Conservation (phyloP, 208 protist genomes). For the Leishmania major region DNA sequence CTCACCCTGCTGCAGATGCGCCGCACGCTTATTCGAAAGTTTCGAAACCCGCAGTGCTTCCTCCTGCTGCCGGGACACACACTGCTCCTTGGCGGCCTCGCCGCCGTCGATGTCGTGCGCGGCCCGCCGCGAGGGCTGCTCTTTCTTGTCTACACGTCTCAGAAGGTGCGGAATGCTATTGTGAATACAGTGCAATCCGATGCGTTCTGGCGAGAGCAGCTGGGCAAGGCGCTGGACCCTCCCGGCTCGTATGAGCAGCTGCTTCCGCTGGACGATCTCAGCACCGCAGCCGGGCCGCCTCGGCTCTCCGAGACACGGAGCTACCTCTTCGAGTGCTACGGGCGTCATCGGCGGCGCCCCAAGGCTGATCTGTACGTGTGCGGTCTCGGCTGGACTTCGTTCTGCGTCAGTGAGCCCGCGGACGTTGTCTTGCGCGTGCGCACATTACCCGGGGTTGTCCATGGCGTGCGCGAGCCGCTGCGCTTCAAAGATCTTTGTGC, state of each 20-base stretch:
- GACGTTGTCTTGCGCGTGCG: slow-evolving; percentile 92
- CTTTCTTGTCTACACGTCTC: slow-evolving; percentile 90
- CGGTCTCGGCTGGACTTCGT: slow-evolving; percentile 86
- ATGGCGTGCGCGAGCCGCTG: slow-evolving; percentile 88
- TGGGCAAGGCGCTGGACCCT: slow-evolving; percentile 78
- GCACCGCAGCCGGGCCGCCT: slow-evolving; percentile 24
- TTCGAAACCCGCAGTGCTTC: slow-evolving; percentile 88
- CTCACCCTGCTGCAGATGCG: slow-evolving; percentile 91
- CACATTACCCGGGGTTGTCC: slow-evolving; percentile 88
- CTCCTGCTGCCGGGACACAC: slow-evolving; percentile 83
- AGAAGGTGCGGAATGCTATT: slow-evolving; percentile 84
- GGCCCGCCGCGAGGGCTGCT: slow-evolving; percentile 73
- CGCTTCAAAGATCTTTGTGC: slow-evolving; percentile 87
- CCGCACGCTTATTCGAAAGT: slow-evolving; percentile 86
- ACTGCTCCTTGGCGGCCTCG: slow-evolving; percentile 84
- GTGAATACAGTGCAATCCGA: slow-evolving; percentile 76
- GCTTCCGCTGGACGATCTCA: slow-evolving; percentile 18
- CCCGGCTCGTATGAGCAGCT: slow-evolving; percentile 86
- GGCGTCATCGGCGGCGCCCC: slow-evolving; percentile 65
- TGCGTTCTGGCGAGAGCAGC: slow-evolving; percentile 82
- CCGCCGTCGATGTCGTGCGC: slow-evolving; percentile 84
- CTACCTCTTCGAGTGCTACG: slow-evolving; percentile 92
- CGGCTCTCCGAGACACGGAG: slow-evolving; percentile 67
- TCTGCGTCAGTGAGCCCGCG: slow-evolving; percentile 76
- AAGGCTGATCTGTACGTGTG: slow-evolving; percentile 92